Evolutionary conservation across 176 grass and related monocot genomes (phyloP).

Genomic region (Ananas comosus): DNA sequence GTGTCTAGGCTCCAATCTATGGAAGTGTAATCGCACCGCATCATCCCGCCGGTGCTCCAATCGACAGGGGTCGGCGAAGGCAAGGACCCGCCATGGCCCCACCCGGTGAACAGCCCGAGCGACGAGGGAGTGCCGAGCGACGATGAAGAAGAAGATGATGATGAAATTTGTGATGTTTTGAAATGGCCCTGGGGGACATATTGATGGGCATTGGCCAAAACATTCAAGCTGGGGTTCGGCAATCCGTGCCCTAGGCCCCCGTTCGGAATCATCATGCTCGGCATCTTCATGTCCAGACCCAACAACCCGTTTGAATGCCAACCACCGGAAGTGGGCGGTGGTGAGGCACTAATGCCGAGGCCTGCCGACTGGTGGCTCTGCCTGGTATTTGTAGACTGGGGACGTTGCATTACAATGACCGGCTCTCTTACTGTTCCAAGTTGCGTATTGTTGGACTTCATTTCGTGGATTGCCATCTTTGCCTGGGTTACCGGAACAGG

Average conservation of each 20-base stretch:
- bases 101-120: conserved; percentile 59
- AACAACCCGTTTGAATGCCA: conserved; percentile 66
- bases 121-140: conserved; percentile 41
- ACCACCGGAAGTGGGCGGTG: conserved; percentile 34
- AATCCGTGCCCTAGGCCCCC: conserved; percentile 45
- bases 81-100: conserved; percentile 36
- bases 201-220: conserved; percentile 34
- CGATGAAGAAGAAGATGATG: conserved; percentile 25
- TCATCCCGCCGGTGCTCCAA: conserved; percentile 55
- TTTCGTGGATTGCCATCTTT: conserved; percentile 31
- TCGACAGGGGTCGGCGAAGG: conserved; percentile 31
- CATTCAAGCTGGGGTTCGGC: conserved; percentile 48
- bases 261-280: conserved; percentile 39
- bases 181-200: conserved; percentile 43
- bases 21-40: conserved; percentile 65
- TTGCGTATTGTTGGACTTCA: conserved; percentile 39
- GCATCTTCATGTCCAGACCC: conserved; percentile 21
- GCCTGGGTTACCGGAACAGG: conserved; percentile 56
- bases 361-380: conserved; percentile 71
- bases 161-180: conserved; percentile 37
- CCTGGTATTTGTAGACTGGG: conserved; percentile 47
- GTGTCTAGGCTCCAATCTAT: conserved; percentile 91
- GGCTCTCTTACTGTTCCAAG: conserved; percentile 56
- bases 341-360: conserved; percentile 37
- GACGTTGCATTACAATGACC: conserved; percentile 81